A percentile compares a stretch with the other conserved stretches of the same genome.
Conservation (phyloP, 148 eudicot species). For the Hydrangea macrophylla region DNA sequence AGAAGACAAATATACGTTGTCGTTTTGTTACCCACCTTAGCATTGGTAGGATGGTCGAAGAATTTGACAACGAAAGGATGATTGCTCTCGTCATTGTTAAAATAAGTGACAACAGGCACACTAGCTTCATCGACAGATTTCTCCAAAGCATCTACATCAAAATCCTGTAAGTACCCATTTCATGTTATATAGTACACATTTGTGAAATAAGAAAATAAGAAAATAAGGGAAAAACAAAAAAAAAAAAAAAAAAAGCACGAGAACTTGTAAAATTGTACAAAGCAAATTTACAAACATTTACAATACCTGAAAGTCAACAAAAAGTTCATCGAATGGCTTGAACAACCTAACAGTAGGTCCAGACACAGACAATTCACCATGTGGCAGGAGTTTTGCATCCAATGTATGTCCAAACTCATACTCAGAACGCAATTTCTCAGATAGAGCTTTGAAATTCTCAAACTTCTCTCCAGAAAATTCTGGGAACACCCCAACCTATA, state of each 20-base stretch:
- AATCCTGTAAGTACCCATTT: slow-evolving; percentile 52
- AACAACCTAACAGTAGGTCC: slow-evolving; percentile 66
- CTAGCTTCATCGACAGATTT: slow-evolving; percentile 61
- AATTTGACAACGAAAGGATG: slow-evolving; percentile 56
- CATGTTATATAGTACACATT: too few relatives aligned
- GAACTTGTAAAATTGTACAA: too few relatives aligned
- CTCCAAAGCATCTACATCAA: slow-evolving; percentile 54
- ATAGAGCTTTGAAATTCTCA: slow-evolving; percentile 60
- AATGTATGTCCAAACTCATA: slow-evolving; percentile 76
- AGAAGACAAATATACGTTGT: too few relatives aligned
- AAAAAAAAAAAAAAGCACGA: too few relatives aligned
- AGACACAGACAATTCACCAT: slow-evolving; percentile 63
- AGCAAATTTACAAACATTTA: background rate
- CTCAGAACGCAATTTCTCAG: slow-evolving; percentile 71
- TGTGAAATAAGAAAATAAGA: too few relatives aligned
- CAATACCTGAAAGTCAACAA: slow-evolving; percentile 65
- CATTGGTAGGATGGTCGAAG: slow-evolving; percentile 49
- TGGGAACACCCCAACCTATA: slow-evolving; percentile 76
- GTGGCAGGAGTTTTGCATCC: slow-evolving; percentile 66
- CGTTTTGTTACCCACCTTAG: slow-evolving; percentile 47
- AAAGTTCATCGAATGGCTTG: slow-evolving; percentile 89
- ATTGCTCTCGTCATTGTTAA: slow-evolving; percentile 52
- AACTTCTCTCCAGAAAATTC: slow-evolving; percentile 78
- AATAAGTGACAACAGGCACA: slow-evolving; percentile 54
- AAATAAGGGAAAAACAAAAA: too few relatives aligned